A percentile compares a stretch with the other conserved stretches of the same genome.
Evolutionary conservation across 352 stramenopile species (phyloP).

Genomic region (Labyrinthula sp.): DNA sequence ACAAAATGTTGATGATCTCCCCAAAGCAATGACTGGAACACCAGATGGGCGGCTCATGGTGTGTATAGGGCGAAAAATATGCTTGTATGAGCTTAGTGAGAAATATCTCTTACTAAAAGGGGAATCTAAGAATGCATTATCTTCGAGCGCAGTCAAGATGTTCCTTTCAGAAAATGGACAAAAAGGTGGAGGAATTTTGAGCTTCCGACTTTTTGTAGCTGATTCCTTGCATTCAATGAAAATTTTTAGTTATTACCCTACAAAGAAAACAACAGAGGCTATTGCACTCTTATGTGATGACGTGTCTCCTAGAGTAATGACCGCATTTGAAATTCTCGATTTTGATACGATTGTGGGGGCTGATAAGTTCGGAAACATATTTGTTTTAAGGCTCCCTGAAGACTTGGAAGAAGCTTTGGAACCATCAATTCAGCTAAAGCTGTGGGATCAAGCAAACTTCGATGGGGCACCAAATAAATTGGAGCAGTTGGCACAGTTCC

Average conservation of each 20-base stretch:
- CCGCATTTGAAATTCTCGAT: slow-evolving; percentile 61
- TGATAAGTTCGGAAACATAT: slow-evolving; percentile 98
- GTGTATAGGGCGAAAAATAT: no score
- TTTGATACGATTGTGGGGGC: slow-evolving; percentile 90
- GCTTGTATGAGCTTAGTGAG: no score
- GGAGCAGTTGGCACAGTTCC: slow-evolving; percentile 79
- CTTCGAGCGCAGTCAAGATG: no score
- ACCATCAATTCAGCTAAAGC: slow-evolving; percentile 70
- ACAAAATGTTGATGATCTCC: no score
- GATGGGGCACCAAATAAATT: slow-evolving; percentile 86
- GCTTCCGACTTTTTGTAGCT: no score
- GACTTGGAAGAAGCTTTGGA: slow-evolving; percentile 19
- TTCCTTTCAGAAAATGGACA: no score
- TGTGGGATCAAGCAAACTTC: slow-evolving; percentile 71
- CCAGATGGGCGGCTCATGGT: no score
- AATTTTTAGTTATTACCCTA: slow-evolving; percentile 71
- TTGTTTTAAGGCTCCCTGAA: slow-evolving; percentile 59
- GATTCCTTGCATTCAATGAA: no score
- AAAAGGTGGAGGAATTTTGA: no score
- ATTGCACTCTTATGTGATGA: slow-evolving; percentile 88
- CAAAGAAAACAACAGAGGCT: slow-evolving; percentile 75
- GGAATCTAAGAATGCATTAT: no score
- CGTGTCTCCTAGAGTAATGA: slow-evolving; percentile 53
- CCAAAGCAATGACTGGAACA: no score
- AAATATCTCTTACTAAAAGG: no score